Evolutionary conservation across 192 early-diverging fungal genomes (phyloP).

Genomic region (Umbelopsis ramanniana): DNA sequence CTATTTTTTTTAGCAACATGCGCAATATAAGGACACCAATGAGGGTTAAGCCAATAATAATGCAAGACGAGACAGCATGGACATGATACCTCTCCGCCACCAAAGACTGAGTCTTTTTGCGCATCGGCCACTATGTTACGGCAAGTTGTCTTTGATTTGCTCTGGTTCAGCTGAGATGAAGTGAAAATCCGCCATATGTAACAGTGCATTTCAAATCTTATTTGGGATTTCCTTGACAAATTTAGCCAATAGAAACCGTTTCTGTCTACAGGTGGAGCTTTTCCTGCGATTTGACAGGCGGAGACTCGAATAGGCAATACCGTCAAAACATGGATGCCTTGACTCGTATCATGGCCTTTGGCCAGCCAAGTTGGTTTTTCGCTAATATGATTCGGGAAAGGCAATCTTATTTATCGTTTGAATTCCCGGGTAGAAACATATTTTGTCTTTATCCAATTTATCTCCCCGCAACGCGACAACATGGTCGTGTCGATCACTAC

Average conservation of each 20-base stretch:
- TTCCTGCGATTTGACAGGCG: conserved; percentile 5
- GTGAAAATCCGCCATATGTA: neutral
- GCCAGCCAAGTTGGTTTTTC: neutral
- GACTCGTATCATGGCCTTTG: neutral
- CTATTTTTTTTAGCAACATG: neutral
- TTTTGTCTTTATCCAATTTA: no score
- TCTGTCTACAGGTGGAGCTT: neutral
- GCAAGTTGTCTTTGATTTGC: neutral
- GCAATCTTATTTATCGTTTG: no score
- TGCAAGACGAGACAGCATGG: neutral
- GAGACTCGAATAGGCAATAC: neutral
- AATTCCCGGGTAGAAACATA: no score
- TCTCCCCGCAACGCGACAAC: no score
- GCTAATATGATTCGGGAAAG: neutral
- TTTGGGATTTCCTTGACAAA: neutral
- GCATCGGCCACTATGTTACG: neutral
- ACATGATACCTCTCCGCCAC: neutral
- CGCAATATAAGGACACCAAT: neutral
- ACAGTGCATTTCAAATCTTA: neutral
- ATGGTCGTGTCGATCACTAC: no score
- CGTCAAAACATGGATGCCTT: neutral
- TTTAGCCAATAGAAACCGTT: conserved; percentile 1
- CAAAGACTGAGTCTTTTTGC: neutral
- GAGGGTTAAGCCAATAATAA: neutral
- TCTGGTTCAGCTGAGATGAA: conserved; percentile 2